phyloP scores from a whole-genome alignment of 768 basidiomycete species.

The Podaxis rugospora region DNA sequence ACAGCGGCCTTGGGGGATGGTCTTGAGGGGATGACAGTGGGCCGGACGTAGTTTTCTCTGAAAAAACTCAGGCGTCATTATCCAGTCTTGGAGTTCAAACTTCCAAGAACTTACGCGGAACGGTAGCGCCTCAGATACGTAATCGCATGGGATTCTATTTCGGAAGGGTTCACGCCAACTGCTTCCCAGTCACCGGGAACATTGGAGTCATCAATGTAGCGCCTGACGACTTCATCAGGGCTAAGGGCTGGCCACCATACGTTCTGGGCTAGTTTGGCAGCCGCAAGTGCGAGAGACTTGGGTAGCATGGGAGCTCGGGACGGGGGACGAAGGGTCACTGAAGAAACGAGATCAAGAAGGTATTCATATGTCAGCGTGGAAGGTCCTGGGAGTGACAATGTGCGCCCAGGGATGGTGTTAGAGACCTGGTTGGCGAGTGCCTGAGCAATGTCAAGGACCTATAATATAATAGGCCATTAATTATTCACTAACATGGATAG shows the following conservation, averaged over 20 bases:
- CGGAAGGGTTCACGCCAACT: slow-evolving; percentile 75
- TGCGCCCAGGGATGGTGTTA: slow-evolving; percentile 58
- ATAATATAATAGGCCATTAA: slow-evolving; percentile 2
- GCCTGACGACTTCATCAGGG: slow-evolving; percentile 87
- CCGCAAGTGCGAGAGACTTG: slow-evolving; percentile 57
- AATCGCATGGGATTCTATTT: slow-evolving; percentile 84
- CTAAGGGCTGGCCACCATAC: slow-evolving; percentile 91
- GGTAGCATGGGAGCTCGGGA: slow-evolving; percentile 75
- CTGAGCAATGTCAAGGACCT: slow-evolving; percentile 95
- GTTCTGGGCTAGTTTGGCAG: slow-evolving; percentile 59
- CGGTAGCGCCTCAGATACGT: slow-evolving; percentile 87
- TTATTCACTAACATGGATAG: slow-evolving; percentile 15
- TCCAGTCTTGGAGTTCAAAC: slow-evolving; percentile 5
- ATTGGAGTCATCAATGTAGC: slow-evolving; percentile 79
- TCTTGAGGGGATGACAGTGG: slow-evolving; percentile 59
- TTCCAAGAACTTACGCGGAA: slow-evolving; percentile 61
- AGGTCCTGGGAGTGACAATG: slow-evolving; percentile 84
- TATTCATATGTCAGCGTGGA: slow-evolving; percentile 81
- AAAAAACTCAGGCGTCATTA: slow-evolving; percentile 9
- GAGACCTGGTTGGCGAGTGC: slow-evolving; percentile 76
- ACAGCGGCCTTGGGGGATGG: slow-evolving; percentile 26
- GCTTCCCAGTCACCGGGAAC: slow-evolving; percentile 78
- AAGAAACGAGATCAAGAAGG: slow-evolving; percentile 70
- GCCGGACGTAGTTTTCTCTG: slow-evolving; percentile 66
- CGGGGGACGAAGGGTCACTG: slow-evolving; percentile 73